Evolutionary conservation across 2,329 filamentous ascomycete genomes (phyloP), one percentile per base, ranked within the genome.

Genomic region (Fusarium proliferatum): DNA sequence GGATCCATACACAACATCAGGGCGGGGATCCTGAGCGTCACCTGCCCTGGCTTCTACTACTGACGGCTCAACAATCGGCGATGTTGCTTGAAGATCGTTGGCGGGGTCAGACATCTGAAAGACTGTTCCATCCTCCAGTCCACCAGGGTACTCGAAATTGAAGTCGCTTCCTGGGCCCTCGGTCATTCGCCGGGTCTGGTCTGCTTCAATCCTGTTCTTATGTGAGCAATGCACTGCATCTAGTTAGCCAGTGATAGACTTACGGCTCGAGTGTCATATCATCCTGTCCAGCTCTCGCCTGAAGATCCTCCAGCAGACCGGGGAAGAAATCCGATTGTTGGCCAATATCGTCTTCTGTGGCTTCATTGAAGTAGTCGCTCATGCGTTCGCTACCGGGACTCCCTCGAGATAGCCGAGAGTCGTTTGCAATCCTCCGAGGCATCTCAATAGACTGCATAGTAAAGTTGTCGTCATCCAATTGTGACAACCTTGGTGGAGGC

Each of bases 371-470:
- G 48, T 83, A 86, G 77, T 91, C 89, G 74, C 88, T 91, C 78
- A 87, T 83, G 30, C 86, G 82, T 60, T 85, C 80, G 67, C 86
- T 89, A 0, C 85, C 88, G 71, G 90, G 81, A 69, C 87, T 90
- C 4, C 85, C 87, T 62, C 90, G 80, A 16, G 87, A 88, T 36
- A 87, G 76, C 36, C 88, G 81, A 7, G 82, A 82, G 7, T 80
- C 77, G 0, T 84, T 83, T 52, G 84, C 77, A 21, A 85, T 86
- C 55, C 90, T 83, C 34, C 90, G 84, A 12, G 89, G 87, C 55
- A 91, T 77, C 80, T 92, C 90, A 34, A 92, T 85, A 4, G 90
- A 91, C 67, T 87, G 86, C 45, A 86, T 79, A 0, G 90, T 92
- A 69, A 86, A 85, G 72, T 91, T 87, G 46, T 90, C 88, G 33